phyloP scores from a whole-genome alignment of 2,329 filamentous ascomycete species.

The Pseudogymnoascus sp. region DNA sequence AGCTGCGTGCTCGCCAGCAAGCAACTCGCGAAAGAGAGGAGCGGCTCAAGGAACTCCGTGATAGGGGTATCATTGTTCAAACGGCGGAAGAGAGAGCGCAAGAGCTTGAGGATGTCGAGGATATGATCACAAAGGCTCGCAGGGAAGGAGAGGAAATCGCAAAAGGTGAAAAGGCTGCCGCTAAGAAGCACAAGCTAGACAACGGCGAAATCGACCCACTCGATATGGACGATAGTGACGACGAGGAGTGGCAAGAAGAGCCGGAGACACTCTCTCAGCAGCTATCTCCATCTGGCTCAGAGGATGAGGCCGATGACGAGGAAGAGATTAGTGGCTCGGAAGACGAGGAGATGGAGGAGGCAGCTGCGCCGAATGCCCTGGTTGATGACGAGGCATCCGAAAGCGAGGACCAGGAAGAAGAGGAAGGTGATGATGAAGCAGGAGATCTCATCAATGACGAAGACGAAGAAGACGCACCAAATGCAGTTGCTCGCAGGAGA shows the following conservation, averaged over 20 bases:
- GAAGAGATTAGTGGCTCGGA: conserved; percentile 36
- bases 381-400: conserved; percentile 31
- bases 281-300: conserved; percentile 37
- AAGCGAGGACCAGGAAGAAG: conserved; percentile 34
- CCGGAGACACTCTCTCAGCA: conserved; percentile 35
- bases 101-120: conserved; percentile 76
- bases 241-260: conserved; percentile 46
- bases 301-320: conserved; percentile 27
- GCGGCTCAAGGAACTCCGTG: conserved; percentile 66
- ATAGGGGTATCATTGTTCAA: conserved; percentile 73
- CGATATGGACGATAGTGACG: conserved; percentile 45
- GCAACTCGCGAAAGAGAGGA: conserved; percentile 70
- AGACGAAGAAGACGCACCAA: conserved; percentile 24
- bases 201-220: conserved; percentile 36
- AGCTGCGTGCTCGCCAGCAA: conserved; percentile 70
- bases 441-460: conserved; percentile 26
- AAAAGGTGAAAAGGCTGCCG: conserved; percentile 65
- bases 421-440: conserved; percentile 17
- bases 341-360: conserved; percentile 36
- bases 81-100: conserved; percentile 80
- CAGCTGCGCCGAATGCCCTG: conserved; percentile 18
- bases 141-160: conserved; percentile 73
- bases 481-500: background rate
- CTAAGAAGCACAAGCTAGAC: conserved; percentile 53
- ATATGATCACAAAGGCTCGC: conserved; percentile 78